phyloP scores from a whole-genome alignment of 441 rosid genomes.

The Gossypium davidsonii region DNA sequence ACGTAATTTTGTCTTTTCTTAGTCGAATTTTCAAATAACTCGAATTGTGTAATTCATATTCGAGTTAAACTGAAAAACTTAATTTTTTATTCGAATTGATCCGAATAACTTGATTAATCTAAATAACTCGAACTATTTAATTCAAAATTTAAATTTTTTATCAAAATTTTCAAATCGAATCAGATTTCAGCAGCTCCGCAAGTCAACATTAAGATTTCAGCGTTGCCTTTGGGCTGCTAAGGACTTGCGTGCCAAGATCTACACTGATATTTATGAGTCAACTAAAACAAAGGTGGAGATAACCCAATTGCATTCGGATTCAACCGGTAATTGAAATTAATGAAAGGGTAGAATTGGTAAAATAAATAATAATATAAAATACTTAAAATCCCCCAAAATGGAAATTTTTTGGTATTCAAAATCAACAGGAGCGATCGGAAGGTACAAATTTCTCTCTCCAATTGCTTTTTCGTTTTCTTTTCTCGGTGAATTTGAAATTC shows the following conservation, averaged over 20 bases:
- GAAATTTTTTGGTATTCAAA: not conserved
- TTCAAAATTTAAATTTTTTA: no score
- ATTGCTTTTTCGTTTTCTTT: not conserved
- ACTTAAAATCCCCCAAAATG: not conserved
- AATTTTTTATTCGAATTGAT: no score
- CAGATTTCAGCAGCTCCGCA: no score
- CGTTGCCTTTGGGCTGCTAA: conserved; percentile 12
- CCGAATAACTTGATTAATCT: no score
- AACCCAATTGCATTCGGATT: not conserved
- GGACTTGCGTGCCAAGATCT: conserved; percentile 14
- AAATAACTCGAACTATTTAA: no score
- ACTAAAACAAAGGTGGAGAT: not conserved
- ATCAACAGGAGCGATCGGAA: conserved; percentile 1
- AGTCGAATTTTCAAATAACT: no score
- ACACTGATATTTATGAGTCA: not conserved
- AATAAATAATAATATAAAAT: not conserved
- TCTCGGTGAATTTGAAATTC: not conserved
- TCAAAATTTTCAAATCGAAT: no score
- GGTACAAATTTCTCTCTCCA: conserved; percentile 14
- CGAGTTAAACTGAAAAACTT: no score
- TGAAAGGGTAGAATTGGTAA: not conserved
- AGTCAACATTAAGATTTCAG: conserved; percentile 6
- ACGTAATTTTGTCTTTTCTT: no score
- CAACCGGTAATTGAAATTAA: not conserved
- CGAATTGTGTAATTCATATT: no score